A percentile compares a stretch with the other conserved stretches of the same genome.
Evolutionary conservation across 306 rosid species (phyloP).

Genomic region (Corylus avellana): DNA sequence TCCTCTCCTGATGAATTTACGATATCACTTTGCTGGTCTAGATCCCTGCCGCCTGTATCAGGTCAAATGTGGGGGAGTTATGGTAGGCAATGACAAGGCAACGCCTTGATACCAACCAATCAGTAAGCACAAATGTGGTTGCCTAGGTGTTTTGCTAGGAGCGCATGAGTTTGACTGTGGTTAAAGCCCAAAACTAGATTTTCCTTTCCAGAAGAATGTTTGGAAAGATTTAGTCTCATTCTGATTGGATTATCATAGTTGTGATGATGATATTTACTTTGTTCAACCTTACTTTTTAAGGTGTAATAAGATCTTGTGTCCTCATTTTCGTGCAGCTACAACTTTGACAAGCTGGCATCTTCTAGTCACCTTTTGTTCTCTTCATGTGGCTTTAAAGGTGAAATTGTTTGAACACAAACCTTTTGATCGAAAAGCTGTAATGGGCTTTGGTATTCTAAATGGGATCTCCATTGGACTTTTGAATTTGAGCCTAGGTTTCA

Average conservation of each 20-base stretch:
- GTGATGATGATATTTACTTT: background rate
- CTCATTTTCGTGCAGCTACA: constrained; percentile 65
- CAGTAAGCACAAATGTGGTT: background rate
- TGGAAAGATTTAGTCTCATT: background rate
- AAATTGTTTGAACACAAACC: constrained; percentile 92
- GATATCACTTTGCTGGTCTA: background rate
- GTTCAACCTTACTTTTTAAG: background rate
- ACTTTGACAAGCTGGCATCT: constrained; percentile 99
- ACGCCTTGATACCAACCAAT: background rate
- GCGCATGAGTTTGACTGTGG: background rate
- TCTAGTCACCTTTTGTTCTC: constrained; percentile 96
- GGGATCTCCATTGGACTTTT: constrained; percentile 98
- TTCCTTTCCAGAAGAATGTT: background rate
- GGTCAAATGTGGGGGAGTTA: background rate
- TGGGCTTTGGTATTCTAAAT: constrained; percentile 94
- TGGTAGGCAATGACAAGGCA: background rate
- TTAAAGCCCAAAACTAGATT: constrained; percentile 2
- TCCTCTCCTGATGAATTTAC: background rate
- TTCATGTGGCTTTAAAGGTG: constrained; percentile 81
- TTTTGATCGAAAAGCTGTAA: constrained; percentile 73
- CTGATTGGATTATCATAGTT: background rate
- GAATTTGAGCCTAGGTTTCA: constrained; percentile 95
- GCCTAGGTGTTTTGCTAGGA: background rate
- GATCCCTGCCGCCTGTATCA: constrained; percentile 1
- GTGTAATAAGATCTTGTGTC: background rate